Evolutionary conservation across 192 early-diverging fungal species (phyloP), one percentile per base, ranked within the genome.

Genomic region (Coemansia sp.): DNA sequence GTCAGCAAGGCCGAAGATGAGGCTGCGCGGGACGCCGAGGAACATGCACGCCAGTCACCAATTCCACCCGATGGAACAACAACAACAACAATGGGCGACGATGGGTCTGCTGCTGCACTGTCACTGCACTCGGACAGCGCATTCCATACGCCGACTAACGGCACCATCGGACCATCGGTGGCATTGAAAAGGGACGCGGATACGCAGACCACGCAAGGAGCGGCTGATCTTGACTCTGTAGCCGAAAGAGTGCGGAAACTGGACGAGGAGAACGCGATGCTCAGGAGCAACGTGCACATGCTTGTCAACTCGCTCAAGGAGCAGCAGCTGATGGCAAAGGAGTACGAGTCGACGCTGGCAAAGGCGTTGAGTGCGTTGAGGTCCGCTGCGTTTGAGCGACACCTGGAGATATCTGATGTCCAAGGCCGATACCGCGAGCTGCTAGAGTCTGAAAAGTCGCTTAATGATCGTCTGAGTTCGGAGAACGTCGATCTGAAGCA

Each of bases 321-420:
- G 64, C 79, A 81, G 57, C 79, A 81, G 52, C 40, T 33, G 13
- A 81, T 76, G 74, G 74, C 65, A 9, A 53, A 48, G 8, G 73
- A 75, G 41, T 81, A 81, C 36, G 79, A 81, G 59, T 34, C 74
- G 1, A 58, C 74, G 15, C 38, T 81, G 61, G 60, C 79, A 7
- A 65, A 55, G 49, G 63, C 79, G 1, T 61, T 81, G 43, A 50
- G 35, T 13, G 79, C 79, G 2, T 35, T 81, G 58, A 38, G 79
- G 20, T 29, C 70, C 9, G 72, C 69, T 3, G 77, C 69, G 0
- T 80, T 80, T 71, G 72, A 74, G 40, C 61, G 77, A 8, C 68
- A 74, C 25, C 4, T 61, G 50, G 72, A 74, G 66, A 63, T 80
- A 7, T 25, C 42, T 0, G 71, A 71, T 10, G 69, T 74, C 2